Conservation (phyloP, 2,329 filamentous ascomycete genomes). For the Fusarium udum region DNA sequence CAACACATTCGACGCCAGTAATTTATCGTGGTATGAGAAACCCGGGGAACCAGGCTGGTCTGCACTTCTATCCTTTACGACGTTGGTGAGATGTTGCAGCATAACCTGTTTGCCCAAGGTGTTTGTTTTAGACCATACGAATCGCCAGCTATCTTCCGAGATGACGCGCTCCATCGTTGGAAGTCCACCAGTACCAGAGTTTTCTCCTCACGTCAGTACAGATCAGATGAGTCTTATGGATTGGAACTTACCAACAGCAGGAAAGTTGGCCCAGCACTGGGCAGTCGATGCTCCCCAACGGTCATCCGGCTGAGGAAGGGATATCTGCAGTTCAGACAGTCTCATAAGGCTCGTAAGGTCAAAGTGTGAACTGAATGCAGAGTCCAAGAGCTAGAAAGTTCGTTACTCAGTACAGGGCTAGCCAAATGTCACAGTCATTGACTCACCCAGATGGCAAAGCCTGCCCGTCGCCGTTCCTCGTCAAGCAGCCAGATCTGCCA, state of each 20-base stretch:
- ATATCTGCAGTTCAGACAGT: constrained; percentile 7
- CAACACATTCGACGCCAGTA: background rate
- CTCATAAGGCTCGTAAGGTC: constrained; percentile 1
- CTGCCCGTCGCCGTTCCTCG: background rate
- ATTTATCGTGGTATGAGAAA: background rate
- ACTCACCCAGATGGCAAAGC: constrained; percentile 9
- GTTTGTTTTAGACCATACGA: background rate
- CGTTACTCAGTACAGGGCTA: background rate
- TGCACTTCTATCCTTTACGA: background rate
- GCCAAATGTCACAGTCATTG: background rate
- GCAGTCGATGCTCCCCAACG: constrained; percentile 2
- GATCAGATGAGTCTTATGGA: rapidly evolving
- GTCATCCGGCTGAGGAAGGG: background rate
- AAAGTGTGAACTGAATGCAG: background rate
- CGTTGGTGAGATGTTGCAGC: background rate
- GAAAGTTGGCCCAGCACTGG: constrained; percentile 1
- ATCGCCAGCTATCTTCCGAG: background rate
- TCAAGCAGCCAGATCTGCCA: constrained; percentile 8
- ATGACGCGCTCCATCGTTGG: constrained; percentile 1
- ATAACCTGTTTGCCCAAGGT: constrained; percentile 6
- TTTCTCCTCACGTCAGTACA: background rate
- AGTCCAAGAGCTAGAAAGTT: background rate
- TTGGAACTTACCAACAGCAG: background rate
- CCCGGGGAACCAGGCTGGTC: background rate
- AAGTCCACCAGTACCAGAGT: background rate